These are phyloP conservation scores for Botrytis cinerea DNA, from an alignment of 2,329 filamentous ascomycete genomes.

Conservation along the genomic window DNA sequence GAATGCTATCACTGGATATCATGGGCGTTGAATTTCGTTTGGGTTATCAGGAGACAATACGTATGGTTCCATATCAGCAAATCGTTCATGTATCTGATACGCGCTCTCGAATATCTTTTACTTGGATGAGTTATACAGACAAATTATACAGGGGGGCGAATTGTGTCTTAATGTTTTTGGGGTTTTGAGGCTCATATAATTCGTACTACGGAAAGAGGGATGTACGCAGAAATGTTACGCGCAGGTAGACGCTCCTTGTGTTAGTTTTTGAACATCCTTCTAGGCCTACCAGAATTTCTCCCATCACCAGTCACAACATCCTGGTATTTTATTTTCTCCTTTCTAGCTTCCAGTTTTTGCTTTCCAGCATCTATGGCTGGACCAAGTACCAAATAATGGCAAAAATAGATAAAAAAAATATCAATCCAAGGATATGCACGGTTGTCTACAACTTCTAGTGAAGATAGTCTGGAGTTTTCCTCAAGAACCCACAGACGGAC, in stretches of 20 bases:
- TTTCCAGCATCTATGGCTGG: neutral
- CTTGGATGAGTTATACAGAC: neutral
- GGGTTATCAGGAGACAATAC: neutral
- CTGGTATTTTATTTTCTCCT: neutral
- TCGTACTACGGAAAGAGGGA: neutral
- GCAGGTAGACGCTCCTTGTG: neutral
- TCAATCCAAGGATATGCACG: neutral
- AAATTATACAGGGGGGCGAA: neutral
- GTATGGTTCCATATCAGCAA: neutral
- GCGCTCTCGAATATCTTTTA: neutral
- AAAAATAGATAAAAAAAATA: neutral
- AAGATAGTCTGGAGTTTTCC: neutral
- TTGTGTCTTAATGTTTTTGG: neutral
- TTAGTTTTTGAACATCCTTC: neutral
- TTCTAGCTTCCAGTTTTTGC: neutral
- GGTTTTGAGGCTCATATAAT: neutral
- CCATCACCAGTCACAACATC: neutral
- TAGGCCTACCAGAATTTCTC: neutral
- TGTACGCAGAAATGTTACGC: neutral
- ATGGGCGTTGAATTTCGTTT: neutral
- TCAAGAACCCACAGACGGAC: neutral
- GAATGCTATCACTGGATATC: too few relatives aligned
- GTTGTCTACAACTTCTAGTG: constrained; percentile 3
- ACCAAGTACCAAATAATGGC: neutral
- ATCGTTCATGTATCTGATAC: neutral